phyloP scores from a whole-genome alignment of 352 stramenopile species.

The Phytophthora cactorum region DNA sequence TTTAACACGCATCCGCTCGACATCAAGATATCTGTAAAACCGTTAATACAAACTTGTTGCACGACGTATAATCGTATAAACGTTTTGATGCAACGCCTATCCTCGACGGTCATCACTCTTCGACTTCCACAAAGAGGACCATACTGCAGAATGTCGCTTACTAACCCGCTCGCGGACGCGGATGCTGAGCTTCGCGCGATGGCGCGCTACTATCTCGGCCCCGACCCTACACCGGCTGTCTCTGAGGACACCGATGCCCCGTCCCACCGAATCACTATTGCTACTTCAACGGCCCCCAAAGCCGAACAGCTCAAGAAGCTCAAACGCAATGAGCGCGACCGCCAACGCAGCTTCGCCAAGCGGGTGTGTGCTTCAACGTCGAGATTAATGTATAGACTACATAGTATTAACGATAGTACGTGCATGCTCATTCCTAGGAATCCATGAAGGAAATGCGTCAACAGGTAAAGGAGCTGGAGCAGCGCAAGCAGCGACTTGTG shows the following conservation, averaged over 20 bases:
- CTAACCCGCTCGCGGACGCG: slow-evolving; percentile 1
- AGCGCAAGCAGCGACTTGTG: slow-evolving; percentile 48
- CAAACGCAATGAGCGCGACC: slow-evolving; percentile 66
- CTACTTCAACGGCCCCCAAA: slow-evolving; percentile 4
- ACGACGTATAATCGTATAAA: too few species aligned
- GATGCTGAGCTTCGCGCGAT: slow-evolving; percentile 27
- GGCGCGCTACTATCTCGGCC: slow-evolving; percentile 27
- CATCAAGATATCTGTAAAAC: too few species aligned
- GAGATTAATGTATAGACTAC: slow-evolving; percentile 3
- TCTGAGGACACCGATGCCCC: slow-evolving; percentile 13
- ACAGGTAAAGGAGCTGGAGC: slow-evolving; percentile 52
- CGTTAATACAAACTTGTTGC: too few species aligned
- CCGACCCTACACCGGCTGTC: slow-evolving; percentile 13
- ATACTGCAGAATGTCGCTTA: slow-evolving; percentile 7
- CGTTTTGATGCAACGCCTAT: neutral
- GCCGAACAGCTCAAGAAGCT: slow-evolving; percentile 40
- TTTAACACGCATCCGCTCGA: too few species aligned
- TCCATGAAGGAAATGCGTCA: slow-evolving; percentile 61
- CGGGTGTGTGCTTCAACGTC: slow-evolving; percentile 35
- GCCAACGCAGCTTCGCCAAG: slow-evolving; percentile 59
- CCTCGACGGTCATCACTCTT: slow-evolving; percentile 27
- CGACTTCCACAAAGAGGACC: slow-evolving; percentile 13
- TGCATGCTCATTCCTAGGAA: slow-evolving; percentile 27
- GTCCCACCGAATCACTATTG: slow-evolving; percentile 6
- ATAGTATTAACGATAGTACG: neutral